A percentile compares a stretch with the other conserved stretches of the same genome.
Conservation (phyloP, 495 filamentous ascomycete genomes). For the Penicillium ucsense region DNA sequence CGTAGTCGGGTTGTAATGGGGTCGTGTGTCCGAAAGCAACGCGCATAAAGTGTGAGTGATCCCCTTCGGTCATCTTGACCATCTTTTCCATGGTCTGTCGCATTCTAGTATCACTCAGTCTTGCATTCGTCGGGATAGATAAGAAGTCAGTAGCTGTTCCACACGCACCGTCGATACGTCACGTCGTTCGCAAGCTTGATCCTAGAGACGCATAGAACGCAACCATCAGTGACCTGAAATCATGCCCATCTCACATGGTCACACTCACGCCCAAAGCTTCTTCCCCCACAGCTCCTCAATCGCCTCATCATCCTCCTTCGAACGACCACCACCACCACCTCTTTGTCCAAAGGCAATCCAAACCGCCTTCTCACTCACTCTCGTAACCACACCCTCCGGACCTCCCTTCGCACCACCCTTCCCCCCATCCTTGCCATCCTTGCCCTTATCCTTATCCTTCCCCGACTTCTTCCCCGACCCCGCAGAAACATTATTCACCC, state of each 20-base stretch:
- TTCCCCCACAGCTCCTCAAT: conserved; percentile 50
- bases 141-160: neutral
- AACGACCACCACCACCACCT: conserved; percentile 29
- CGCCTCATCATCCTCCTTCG: conserved; percentile 47
- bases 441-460: conserved; percentile 58
- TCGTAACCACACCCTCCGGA: conserved; percentile 72
- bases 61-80: conserved; percentile 56
- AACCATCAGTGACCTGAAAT: neutral
- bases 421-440: conserved; percentile 30
- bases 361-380: conserved; percentile 47
- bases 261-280: conserved; percentile 51
- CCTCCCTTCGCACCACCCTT: conserved; percentile 53
- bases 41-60: conserved; percentile 65
- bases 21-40: conserved; percentile 65
- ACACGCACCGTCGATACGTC: conserved; percentile 63
- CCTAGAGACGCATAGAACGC: conserved; percentile 20
- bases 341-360: conserved; percentile 64
- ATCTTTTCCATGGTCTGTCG: conserved; percentile 78
- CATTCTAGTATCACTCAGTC: conserved; percentile 51
- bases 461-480: conserved; percentile 55
- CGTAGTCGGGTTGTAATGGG: conserved; percentile 33
- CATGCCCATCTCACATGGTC: neutral
- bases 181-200: conserved; percentile 95
- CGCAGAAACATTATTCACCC: conserved; percentile 63
- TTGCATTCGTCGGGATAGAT: neutral